phyloP scores from a whole-genome alignment of 345 rosid species.

The Brassica napus region Da-Ae NC_063444.1:45711001-45711500 shows the following conservation, averaged over 20 bases:
- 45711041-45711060: neutral
- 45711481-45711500: neutral
- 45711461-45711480: neutral
- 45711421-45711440: neutral
- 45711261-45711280: slow-evolving; percentile 3
- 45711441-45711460: neutral
- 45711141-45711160: neutral
- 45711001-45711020: neutral
- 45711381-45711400: neutral
- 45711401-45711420: neutral
- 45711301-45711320: slow-evolving; percentile 1
- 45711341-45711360: neutral
- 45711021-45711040: neutral
- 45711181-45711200: slow-evolving; percentile 5
- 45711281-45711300: neutral
- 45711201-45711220: slow-evolving; percentile 11
- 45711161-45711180: neutral
- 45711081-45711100: neutral
- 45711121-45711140: neutral
- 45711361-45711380: neutral
- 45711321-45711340: neutral
- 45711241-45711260: slow-evolving; percentile 9
- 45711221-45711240: slow-evolving; percentile 3
- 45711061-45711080: neutral
- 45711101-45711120: neutral